Conservation (phyloP, 495 filamentous ascomycete genomes). For the Penicillium crystallinum region DNA sequence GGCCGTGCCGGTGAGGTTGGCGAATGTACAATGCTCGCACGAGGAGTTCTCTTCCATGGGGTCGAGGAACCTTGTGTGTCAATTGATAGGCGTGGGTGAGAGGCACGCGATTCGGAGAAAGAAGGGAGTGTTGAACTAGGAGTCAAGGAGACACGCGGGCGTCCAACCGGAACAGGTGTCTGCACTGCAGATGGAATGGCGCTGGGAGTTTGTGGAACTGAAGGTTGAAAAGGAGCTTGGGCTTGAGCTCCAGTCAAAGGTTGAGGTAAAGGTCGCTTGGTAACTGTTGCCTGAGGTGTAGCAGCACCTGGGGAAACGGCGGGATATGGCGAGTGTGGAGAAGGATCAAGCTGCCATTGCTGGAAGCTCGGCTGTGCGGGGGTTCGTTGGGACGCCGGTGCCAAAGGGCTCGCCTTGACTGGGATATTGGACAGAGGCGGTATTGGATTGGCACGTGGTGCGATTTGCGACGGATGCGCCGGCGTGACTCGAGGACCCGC, state of each 20-base stretch:
- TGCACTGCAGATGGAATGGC: slow-evolving; percentile 18
- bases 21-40: slow-evolving; percentile 34
- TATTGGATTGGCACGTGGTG: slow-evolving; percentile 16
- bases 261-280: slow-evolving; percentile 19
- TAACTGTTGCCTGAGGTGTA: slow-evolving; percentile 8
- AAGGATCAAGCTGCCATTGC: slow-evolving; percentile 38
- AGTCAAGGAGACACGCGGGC: slow-evolving; percentile 23
- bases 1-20: slow-evolving; percentile 45
- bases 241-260: neutral
- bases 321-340: slow-evolving; percentile 37
- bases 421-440: slow-evolving; percentile 12
- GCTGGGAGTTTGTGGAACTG: slow-evolving; percentile 29
- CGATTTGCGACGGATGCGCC: slow-evolving; percentile 24
- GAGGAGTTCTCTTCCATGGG: slow-evolving; percentile 44
- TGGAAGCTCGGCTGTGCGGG: slow-evolving; percentile 36
- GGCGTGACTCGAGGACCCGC: slow-evolving; percentile 15
- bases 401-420: slow-evolving; percentile 13
- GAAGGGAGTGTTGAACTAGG: slow-evolving; percentile 26
- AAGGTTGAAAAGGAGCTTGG: slow-evolving; percentile 14
- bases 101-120: slow-evolving; percentile 22
- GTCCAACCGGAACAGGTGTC: slow-evolving; percentile 21
- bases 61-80: slow-evolving; percentile 43
- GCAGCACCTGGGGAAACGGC: slow-evolving; percentile 16
- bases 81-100: slow-evolving; percentile 37
- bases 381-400: slow-evolving; percentile 17